Base-by-base conservation (phyloP, 495 filamentous ascomycete species). In the Annulohypoxylon stygium region DNA sequence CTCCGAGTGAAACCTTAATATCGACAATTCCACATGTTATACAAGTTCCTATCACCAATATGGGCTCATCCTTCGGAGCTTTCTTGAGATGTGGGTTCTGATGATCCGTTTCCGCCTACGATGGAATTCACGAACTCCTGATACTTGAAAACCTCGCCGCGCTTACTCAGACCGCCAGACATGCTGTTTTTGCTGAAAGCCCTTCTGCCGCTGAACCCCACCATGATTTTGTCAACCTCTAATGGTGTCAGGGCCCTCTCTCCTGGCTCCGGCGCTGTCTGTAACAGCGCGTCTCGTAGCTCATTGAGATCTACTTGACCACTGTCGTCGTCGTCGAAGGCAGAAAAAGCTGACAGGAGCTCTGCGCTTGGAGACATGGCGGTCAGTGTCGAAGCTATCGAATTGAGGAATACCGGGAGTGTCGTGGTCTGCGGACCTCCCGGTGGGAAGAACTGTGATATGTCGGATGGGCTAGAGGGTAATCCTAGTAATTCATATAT, bases 271-370 rank as follows among this genome's bases (percentile, higher is more conserved):
- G 93, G 92, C 10, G 88, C 88, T 6, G 94, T 97, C 71, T 95
- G 87, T 54, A 97, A 76, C 54, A 99, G 78, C 2, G 95, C 93
- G 72, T 95, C 92, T 39, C 91, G 87, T 54, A 99, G 82, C 79
- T 97, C 95, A 1, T 80, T 85, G 16, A 96, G 84, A 75, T 98
- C 93, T 34, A 98, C 88, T 78, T 97, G 93, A 7, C 97, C 96
- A 75, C 92, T 94, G 79, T 99, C 96, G 71, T 97, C 93, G 70
- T 97, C 93, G 75, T 99, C 96, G 73, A 99, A 99, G 0, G 97
- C 97, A 9, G 92, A 92, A 70, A 99, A 93, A 0, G 97, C 96
- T 5, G 92, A 93, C 2, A 91, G 75, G 0, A 99, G 87, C 69
- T 99, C 96, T 20, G 89, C 85, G 11, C 88, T 88, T 2, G 91